Conservation (phyloP, 176 grass and related monocot genomes). For the Chrysopogon serrulatus region DNA sequence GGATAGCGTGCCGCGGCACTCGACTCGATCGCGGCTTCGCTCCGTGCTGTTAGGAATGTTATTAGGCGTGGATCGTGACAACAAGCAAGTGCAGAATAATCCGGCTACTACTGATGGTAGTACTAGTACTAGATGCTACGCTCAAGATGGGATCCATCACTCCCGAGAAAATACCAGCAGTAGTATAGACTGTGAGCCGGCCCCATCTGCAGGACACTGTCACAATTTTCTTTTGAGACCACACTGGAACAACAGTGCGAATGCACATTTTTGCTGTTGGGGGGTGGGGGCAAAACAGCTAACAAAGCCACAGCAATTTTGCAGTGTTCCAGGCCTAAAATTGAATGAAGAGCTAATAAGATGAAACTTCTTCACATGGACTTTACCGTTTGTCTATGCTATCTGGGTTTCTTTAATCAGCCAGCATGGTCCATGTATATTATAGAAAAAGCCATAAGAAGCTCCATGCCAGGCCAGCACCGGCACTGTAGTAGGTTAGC, state of each 20-base stretch:
- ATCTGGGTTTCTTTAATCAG: neutral
- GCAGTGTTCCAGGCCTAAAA: neutral
- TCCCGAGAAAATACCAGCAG: neutral
- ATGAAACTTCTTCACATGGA: neutral
- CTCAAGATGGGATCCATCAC: neutral
- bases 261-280: neutral
- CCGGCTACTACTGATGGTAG: neutral
- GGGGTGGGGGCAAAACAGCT: neutral
- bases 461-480: neutral
- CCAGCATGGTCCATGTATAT: neutral
- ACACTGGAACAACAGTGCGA: neutral
- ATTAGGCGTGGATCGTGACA: neutral
- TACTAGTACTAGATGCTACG: neutral
- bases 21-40: neutral
- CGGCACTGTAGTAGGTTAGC: neutral
- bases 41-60: neutral
- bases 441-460: constrained; percentile 10
- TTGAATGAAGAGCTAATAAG: neutral
- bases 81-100: neutral
- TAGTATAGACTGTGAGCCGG: neutral
- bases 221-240: neutral
- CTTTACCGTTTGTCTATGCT: neutral
- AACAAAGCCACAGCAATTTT: neutral
- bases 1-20: neutral
- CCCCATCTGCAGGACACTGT: neutral